A percentile compares a stretch with the other conserved stretches of the same genome.
Conservation (phyloP, 2,329 filamentous ascomycete species). For the Orbilia blumenaviensis region DNA sequence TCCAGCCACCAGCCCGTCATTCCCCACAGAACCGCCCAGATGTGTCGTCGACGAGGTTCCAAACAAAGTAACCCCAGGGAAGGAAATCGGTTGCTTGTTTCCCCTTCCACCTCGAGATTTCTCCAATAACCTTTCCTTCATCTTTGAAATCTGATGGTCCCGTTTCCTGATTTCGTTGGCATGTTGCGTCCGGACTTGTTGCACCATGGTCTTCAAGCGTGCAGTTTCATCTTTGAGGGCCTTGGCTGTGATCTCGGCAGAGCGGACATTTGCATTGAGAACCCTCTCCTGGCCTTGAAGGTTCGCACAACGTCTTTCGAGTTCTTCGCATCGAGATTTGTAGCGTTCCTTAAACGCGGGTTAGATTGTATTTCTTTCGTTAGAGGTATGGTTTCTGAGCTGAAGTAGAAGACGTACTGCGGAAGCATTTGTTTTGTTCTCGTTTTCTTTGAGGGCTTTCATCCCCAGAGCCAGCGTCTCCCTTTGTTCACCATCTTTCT, state of each 20-base stretch:
- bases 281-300: constrained; percentile 76
- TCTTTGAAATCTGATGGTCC: constrained; percentile 84
- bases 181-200: constrained; percentile 85
- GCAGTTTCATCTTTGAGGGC: constrained; percentile 84
- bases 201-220: constrained; percentile 78
- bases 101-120: constrained; percentile 69
- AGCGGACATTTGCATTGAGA: constrained; percentile 74
- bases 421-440: constrained; percentile 64
- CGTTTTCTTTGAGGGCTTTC: constrained; percentile 73
- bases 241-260: constrained; percentile 76
- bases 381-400: neutral
- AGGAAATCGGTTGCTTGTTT: constrained; percentile 61
- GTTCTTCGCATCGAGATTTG: constrained; percentile 67
- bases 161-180: constrained; percentile 90
- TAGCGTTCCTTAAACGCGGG: constrained; percentile 64
- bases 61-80: constrained; percentile 65
- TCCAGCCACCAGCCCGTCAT: constrained; percentile 61
- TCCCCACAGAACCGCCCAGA: constrained; percentile 52
- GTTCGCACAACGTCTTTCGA: constrained; percentile 68
- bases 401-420: constrained; percentile 45
- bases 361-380: constrained; percentile 40
- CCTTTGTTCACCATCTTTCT: constrained; percentile 89
- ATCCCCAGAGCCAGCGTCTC: constrained; percentile 83
- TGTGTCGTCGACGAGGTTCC: constrained; percentile 33
- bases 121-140: constrained; percentile 86